Evolutionary conservation across 805 yeast species (phyloP).

Genomic region (Jamesozyma piceae): DNA sequence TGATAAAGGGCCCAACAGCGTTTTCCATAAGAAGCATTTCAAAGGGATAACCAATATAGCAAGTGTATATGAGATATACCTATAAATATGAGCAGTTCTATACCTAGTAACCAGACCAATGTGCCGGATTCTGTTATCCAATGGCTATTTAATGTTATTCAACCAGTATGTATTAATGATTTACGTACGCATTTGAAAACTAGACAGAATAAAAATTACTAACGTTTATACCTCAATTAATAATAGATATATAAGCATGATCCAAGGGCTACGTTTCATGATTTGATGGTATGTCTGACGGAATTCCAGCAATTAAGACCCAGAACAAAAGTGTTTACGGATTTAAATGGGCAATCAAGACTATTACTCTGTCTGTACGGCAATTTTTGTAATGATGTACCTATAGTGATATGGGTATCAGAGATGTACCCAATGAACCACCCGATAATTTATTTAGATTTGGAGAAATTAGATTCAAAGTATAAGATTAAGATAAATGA

Average conservation of each 20-base stretch:
- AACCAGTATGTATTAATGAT: conserved; percentile 1
- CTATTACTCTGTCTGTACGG: conserved; percentile 62
- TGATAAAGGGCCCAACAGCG: no score
- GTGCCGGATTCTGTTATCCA: conserved; percentile 6
- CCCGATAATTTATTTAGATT: conserved; percentile 56
- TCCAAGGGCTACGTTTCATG: conserved; percentile 53
- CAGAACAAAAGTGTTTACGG: conserved; percentile 55
- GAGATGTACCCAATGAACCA: conserved; percentile 54
- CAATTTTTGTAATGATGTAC: conserved; percentile 34
- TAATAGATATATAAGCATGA: conserved; percentile 42
- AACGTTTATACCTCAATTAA: no score
- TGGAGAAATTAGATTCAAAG: conserved; percentile 36
- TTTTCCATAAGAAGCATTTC: no score
- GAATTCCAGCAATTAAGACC: conserved; percentile 52
- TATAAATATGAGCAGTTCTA: neutral
- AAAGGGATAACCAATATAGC: no score
- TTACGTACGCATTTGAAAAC: no score
- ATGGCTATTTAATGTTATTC: conserved; percentile 7
- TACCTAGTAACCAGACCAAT: no score
- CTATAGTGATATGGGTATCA: conserved; percentile 72
- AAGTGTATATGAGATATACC: neutral
- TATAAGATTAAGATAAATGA: conserved; percentile 50
- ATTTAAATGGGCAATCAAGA: conserved; percentile 47
- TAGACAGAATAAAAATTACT: no score
- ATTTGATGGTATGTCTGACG: conserved; percentile 39